Percentiles rank a stretch among this genome's conserved stretches.
These are phyloP conservation scores for Lactifluus pinguis DNA, from an alignment of 768 basidiomycete genomes.

Conservation along the genomic window DNA sequence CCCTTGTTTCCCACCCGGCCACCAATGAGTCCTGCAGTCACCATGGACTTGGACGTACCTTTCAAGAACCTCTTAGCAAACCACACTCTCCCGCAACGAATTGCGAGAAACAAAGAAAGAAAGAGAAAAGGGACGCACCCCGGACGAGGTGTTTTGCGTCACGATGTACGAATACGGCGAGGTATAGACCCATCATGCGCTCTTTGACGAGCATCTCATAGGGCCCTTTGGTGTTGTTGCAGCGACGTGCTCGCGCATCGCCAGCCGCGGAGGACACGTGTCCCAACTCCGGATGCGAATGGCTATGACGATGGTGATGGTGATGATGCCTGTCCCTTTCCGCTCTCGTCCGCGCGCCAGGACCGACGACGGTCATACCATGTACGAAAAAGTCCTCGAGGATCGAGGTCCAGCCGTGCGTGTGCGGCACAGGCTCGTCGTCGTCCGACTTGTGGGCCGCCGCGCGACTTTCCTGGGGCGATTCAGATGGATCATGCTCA, in stretches of 20 bases:
- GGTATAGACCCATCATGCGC: constrained; percentile 82
- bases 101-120: neutral
- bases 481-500: constrained; percentile 15
- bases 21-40: constrained; percentile 84
- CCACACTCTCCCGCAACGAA: neutral
- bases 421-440: constrained; percentile 19
- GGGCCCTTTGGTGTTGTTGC: constrained; percentile 32
- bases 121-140: constrained; percentile 32
- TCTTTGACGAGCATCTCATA: constrained; percentile 65
- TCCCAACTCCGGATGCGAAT: constrained; percentile 22
- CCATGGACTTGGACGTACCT: constrained; percentile 70
- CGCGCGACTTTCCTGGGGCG: constrained; percentile 21
- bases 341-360: constrained; percentile 23
- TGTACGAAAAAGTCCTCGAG: constrained; percentile 66
- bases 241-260: constrained; percentile 44
- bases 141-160: constrained; percentile 55
- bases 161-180: constrained; percentile 65
- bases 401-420: constrained; percentile 63
- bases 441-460: constrained; percentile 22
- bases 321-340: constrained; percentile 18
- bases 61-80: constrained; percentile 22
- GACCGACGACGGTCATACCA: constrained; percentile 17
- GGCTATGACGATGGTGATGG: constrained; percentile 18
- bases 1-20: constrained; percentile 92
- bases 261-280: constrained; percentile 21